These are phyloP conservation scores for Cutaneotrichosporon sp. DNA, from an alignment of 1,284 basidiomycete species.

Conservation along the genomic window DNA sequence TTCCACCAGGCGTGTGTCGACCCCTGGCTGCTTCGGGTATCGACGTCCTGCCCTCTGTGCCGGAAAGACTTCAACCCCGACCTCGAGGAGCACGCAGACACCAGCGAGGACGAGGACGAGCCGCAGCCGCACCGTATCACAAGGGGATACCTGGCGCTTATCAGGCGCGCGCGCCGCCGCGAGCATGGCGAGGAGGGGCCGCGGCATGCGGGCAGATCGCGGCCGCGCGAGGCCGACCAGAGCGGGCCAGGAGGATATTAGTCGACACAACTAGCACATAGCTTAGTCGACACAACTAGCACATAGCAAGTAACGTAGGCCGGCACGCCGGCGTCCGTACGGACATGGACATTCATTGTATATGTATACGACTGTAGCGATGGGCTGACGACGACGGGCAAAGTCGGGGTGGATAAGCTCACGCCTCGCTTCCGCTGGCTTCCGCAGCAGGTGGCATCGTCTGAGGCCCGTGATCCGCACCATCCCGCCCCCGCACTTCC, in stretches of 20 bases:
- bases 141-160: constrained; percentile 48
- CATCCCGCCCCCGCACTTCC: too few relatives aligned
- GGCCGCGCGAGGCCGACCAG: constrained; percentile 45
- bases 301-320: background rate
- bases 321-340: background rate
- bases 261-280: too few relatives aligned
- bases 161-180: constrained; percentile 39
- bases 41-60: constrained; percentile 85
- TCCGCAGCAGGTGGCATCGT: too few relatives aligned
- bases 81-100: constrained; percentile 11
- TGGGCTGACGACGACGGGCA: too few relatives aligned
- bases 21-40: constrained; percentile 72
- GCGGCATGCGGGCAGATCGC: constrained; percentile 24
- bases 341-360: constrained; percentile 4
- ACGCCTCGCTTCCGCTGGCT: too few relatives aligned
- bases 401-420: too few relatives aligned
- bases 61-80: constrained; percentile 61
- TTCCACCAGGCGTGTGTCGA: constrained; percentile 68
- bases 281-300: too few relatives aligned
- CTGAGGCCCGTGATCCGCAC: too few relatives aligned
- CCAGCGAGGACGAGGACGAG: constrained; percentile 28
- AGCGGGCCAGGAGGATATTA: constrained; percentile 43
- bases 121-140: constrained; percentile 33
- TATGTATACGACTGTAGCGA: background rate
- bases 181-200: background rate